Evolutionary conservation across 1,139 yeast species (phyloP), one percentile per base, ranked within the genome.

Genomic region (Suhomyces bribrorum): DNA sequence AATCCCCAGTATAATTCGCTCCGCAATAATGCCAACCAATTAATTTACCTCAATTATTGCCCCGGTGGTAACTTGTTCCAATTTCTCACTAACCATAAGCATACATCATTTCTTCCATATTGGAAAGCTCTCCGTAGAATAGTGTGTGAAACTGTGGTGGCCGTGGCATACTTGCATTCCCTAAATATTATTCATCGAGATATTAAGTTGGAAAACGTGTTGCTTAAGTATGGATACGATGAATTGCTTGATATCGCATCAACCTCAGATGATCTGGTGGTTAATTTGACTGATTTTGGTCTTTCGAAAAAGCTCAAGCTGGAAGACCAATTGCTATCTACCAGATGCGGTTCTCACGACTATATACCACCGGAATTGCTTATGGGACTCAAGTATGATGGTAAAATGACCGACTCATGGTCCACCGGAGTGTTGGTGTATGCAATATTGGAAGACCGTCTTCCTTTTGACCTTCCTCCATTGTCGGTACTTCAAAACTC

Each of bases 281-380:
- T 81, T 1, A 82, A 86, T 26, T 60, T 92, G 30, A 83, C 95
- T 0, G 98, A 92, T 65, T 82, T 92, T 62, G 98, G 98, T 0
- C 72, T 92, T 18, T 84, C 96, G 11, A 82, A 88, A 50, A 67
- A 71, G 38, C 73, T 90, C 14, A 77, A 75, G 33, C 74, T 77
- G 1, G 69, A 65, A 0, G 69, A 76, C 45, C 87, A 89, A 28
- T 52, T 83, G 40, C 70, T 94, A 20, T 73, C 84, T 2, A 90
- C 97, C 1, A 66, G 97, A 42, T 92, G 98, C 61, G 98, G 98
- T 0, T 86, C 96, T 1, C 96, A 88, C 48, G 97, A 92, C 59
- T 92, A 92, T 52, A 95, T 92, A 2, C 83, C 96, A 0, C 98
- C 97, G 0, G 98, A 92, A 58, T 66, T 92, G 25, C 66, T 92